A percentile compares a stretch with the other conserved stretches of the same genome.
phyloP scores from a whole-genome alignment of 768 basidiomycete species.

The Pholiota conissans region DNA sequence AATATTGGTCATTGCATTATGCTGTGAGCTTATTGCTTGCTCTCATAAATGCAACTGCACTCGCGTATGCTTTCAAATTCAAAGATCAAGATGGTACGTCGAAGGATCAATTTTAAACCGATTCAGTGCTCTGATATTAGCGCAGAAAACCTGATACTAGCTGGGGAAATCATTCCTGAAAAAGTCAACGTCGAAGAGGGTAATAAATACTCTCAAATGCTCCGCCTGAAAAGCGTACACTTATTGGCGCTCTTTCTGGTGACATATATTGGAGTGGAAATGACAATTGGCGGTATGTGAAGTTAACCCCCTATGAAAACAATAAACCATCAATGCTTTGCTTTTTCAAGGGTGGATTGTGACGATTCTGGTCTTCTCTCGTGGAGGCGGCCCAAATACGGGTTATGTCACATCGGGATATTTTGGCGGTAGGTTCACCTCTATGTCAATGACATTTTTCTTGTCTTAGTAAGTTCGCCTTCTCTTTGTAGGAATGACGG shows the following conservation, averaged over 20 bases:
- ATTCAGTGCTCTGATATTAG: not conserved
- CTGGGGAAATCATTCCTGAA: slow-evolving; percentile 46
- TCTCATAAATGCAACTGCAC: slow-evolving; percentile 49
- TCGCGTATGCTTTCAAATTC: slow-evolving; percentile 61
- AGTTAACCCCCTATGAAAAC: not conserved
- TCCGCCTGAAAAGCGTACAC: slow-evolving; percentile 52
- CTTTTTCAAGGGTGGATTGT: slow-evolving; percentile 60
- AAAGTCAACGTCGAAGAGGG: slow-evolving; percentile 28
- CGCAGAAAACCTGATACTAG: slow-evolving; percentile 15
- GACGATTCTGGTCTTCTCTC: slow-evolving; percentile 44
- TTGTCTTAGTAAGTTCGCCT: not conserved
- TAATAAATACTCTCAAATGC: slow-evolving; percentile 42
- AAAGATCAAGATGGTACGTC: slow-evolving; percentile 66
- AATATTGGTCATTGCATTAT: slow-evolving; percentile 77
- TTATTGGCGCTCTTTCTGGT: slow-evolving; percentile 60
- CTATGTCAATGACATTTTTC: not conserved
- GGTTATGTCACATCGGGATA: slow-evolving; percentile 55
- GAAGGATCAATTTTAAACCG: not conserved
- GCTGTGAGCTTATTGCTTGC: slow-evolving; percentile 66
- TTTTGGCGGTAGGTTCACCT: slow-evolving; percentile 39
- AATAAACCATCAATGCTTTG: slow-evolving; percentile 10
- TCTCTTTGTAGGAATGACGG: slow-evolving; percentile 45
- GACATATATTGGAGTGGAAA: slow-evolving; percentile 68
- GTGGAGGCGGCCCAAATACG: slow-evolving; percentile 35
- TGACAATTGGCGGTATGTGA: slow-evolving; percentile 45